Percentiles rank a stretch among this genome's conserved stretches.
These are phyloP conservation scores for Candida hungchunana DNA, from an alignment of 805 yeast species.

Conservation along the genomic window DNA sequence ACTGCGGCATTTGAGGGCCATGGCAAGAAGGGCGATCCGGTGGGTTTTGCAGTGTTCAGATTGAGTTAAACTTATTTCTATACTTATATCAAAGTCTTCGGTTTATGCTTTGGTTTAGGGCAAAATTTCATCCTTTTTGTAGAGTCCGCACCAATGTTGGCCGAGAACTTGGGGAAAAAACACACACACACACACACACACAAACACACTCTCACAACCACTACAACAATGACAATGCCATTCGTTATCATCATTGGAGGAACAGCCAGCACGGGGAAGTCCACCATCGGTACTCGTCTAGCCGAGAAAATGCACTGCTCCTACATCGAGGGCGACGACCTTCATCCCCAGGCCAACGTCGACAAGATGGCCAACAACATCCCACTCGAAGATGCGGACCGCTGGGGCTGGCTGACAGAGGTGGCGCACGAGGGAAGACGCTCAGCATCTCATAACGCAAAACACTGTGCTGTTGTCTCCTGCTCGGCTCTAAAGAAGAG, in stretches of 20 bases:
- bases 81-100: too few species aligned
- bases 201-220: not conserved
- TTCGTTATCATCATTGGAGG: conserved; percentile 74
- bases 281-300: conserved; percentile 63
- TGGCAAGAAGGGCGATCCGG: conserved; percentile 1
- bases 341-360: conserved; percentile 70
- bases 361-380: conserved; percentile 78
- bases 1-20: not conserved
- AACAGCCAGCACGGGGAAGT: conserved; percentile 94
- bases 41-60: too few species aligned
- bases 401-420: conserved; percentile 82
- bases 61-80: too few species aligned
- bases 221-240: conserved; percentile 10
- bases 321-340: conserved; percentile 80
- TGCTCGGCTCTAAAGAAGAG: conserved; percentile 80
- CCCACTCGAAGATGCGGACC: conserved; percentile 83
- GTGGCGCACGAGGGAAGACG: conserved; percentile 41
- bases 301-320: conserved; percentile 43
- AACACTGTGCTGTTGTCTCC: conserved; percentile 47
- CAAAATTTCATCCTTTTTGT: too few species aligned
- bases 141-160: too few species aligned
- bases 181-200: not conserved
- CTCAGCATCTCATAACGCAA: conserved; percentile 31
- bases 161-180: too few species aligned
- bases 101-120: too few species aligned